Base-by-base conservation (phyloP, 306 rosid species). In the Ziziphus jujuba region DNA sequence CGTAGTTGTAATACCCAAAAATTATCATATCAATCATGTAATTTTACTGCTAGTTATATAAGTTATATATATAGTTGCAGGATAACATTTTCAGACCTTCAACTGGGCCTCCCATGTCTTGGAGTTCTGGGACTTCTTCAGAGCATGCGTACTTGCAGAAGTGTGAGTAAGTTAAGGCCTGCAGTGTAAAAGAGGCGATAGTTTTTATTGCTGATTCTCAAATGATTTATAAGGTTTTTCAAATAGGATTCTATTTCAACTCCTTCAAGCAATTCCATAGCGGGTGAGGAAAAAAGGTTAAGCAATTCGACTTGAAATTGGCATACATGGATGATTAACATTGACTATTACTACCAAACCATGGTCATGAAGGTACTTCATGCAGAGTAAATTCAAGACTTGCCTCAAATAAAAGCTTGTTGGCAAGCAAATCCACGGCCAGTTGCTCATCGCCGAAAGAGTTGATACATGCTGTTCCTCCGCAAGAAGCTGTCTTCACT, bases 401-500 rank as follows among this genome's bases (percentile, higher is more conserved):
- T 59, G 90, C 99, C 85, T 95, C 99, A 44, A 95, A 95, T 50
- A 95, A 91, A 74, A 95, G 95, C 74, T 90, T 75, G 79, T 95
- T 65, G 12, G 99, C 99, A 12, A 95, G 82, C 87, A 95, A 16
- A 75, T 90, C 99, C 54, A 93, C 99, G 22, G 99, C 99, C 76
- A 90, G 99, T 66, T 95, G 97, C 70, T 95, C 99, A 50, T 95
- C 99, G 33, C 99, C 99, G 63, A 95, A 95, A 76, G 96, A 52
- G 63, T 95, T 95, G 53, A 95, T 95, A 84, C 99, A 95, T 33
- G 96, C 96, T 56, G 99, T 95, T 85, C 97, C 99, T 49, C 97
- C 97, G 61, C 99, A 95, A 45, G 99, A 85, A 71, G 99, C 99
- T 17, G 99, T 95, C 79, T 88, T 95, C 73, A 95, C 99, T 88